Evolutionary conservation across 2,329 filamentous ascomycete species (phyloP), one percentile per base, ranked within the genome.

Genomic region (Sclerotinia trifoliorum): DNA sequence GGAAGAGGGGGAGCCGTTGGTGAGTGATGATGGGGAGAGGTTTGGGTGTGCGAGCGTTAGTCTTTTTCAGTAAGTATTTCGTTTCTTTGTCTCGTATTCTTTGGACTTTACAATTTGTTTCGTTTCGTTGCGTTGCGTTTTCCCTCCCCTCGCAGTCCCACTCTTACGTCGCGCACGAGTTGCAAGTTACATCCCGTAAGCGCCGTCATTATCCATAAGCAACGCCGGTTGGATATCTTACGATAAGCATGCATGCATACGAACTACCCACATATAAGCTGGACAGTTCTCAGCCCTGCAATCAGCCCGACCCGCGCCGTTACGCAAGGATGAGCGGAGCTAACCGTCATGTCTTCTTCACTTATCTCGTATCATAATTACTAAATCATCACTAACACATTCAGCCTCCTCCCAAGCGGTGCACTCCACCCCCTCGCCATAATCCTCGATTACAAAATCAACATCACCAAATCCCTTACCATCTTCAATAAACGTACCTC

Each of bases 361-460:
- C 57, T 29, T n/a, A n/a, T 21, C 11, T 29, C 24, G 42, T 46
- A 60, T 6, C 54, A 32, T 60, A 0, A 19, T 19, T 15, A 17
- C 5, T 2, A 51, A 39, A 19, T 39, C 21, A 24, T 26, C 42
- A 55, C 32, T 61, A 26, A 51, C 46, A 19, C n/a, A 19, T 15
- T 7, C 10, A 67, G 65, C 17, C 65, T 67, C 21, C 48, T 49
- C 26, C 39, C 56, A 24, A 77, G 81, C 46, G 83, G 83, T 5
- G 78, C 78, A 66, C 77, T 85, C 6, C 81, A 84, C 69, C 83
- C 83, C 0, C 71, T 84, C 1, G 81, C 82, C 32, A 84, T 84
- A 69, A 79, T 80, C 10, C 76, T 82, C 58, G 83, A 85, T 72
- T 83, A 81, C 75, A 80, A 79, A 66, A 78, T 75, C 5, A 79